Evolutionary conservation across 73 alveolate species (phyloP).

Genomic region (Vitrella brassicaformis): DNA sequence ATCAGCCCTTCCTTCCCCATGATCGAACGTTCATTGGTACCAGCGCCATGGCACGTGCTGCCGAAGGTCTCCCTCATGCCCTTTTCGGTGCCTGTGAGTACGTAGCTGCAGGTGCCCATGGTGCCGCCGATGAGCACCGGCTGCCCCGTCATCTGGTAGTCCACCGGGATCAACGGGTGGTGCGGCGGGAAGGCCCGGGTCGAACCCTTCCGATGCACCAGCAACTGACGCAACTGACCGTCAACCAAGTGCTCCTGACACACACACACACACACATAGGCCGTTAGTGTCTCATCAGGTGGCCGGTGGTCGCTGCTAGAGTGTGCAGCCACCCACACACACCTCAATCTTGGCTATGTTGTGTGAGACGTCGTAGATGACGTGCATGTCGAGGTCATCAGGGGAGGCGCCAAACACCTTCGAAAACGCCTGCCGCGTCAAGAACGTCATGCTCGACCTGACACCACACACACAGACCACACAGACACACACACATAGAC

Average conservation of each 20-base stretch:
- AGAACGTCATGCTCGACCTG: constrained; percentile 27
- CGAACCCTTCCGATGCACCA: constrained; percentile 35
- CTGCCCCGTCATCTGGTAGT: constrained; percentile 34
- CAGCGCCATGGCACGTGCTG: constrained; percentile 34
- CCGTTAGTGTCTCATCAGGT: no score
- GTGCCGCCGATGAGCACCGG: constrained; percentile 36
- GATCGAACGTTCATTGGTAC: not conserved
- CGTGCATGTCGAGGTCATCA: constrained; percentile 31
- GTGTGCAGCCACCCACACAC: no score
- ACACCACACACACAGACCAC: not conserved
- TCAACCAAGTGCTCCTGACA: constrained; percentile 11
- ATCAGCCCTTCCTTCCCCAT: not conserved
- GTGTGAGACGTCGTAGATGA: constrained; percentile 13
- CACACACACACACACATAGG: no score
- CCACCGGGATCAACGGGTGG: constrained; percentile 33
- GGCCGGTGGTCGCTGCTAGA: no score
- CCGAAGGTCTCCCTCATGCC: constrained; percentile 39
- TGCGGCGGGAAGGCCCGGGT: constrained; percentile 39
- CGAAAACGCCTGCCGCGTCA: constrained; percentile 34
- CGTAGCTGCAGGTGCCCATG: constrained; percentile 37
- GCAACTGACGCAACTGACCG: constrained; percentile 17
- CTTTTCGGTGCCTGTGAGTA: constrained; percentile 29
- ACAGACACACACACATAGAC: not conserved
- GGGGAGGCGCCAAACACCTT: constrained; percentile 34
- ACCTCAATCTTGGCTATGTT: constrained; percentile 36